Base-by-base conservation (phyloP, 2,329 filamentous ascomycete genomes). In the Sclerotinia spermophila region DNA sequence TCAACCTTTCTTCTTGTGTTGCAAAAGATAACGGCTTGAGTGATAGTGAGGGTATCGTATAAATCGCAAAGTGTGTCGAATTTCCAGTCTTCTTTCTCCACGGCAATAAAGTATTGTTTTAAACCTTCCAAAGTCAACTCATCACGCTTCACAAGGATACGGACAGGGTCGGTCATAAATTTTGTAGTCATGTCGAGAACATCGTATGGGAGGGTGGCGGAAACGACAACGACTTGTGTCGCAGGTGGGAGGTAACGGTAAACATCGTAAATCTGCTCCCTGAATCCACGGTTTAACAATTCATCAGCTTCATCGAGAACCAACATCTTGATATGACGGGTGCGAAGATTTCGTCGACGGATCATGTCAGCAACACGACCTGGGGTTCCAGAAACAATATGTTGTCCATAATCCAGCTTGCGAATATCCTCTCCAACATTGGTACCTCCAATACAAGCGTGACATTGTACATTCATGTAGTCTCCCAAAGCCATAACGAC, bases 51-150 rank as follows among this genome's bases (percentile, higher is more conserved):
- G 19, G 96, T 98, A 81, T 99, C 96, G 86, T 99, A 99, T 71
- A 99, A 90, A 83, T 99, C 96, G 82, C 94, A 98, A 6, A 99
- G 89, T 3, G 96, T 99, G 81, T 99, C 96, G 77, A 99, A 97
- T 82, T 99, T 99, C 96, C 96, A 99, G 81, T 98, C 96, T 82
- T 99, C 96, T 85, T 97, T 98, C 83, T 99, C 96, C 30, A 98
- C 96, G 2, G 96, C 96, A 78, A 99, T 98, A 81, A 97, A 99
- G 85, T 97, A 99, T 82, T 99, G 96, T 85, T 98, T 98, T 67
- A 99, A 86, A 71, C 96, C 96, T 83, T 98, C 96, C 66, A 99
- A 89, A 2, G 96, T 99, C 85, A 99, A 84, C 81, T 99, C 96
- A 82, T 98, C 96, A 90, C 94, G 94, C 89, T 98, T 97, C 81